These are phyloP conservation scores for Aspergillus nidulans DNA, from an alignment of 495 filamentous ascomycete species.

Conservation along the genomic window DNA sequence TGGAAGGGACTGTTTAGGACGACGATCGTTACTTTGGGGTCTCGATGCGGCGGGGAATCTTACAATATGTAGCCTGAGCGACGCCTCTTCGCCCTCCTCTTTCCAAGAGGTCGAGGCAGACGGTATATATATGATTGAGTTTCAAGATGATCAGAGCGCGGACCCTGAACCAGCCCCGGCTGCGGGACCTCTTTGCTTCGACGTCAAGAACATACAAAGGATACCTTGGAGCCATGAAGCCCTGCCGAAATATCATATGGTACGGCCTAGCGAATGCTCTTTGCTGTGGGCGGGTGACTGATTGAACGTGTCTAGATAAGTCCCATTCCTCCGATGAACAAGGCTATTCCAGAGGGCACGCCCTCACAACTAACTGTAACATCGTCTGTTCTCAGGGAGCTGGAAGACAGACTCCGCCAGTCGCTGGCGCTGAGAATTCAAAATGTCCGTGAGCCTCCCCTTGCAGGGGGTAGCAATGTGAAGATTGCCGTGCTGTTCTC, in stretches of 20 bases:
- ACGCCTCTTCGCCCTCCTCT: slow-evolving; percentile 37
- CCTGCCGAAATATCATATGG: slow-evolving; percentile 29
- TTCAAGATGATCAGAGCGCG: slow-evolving; percentile 28
- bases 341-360: slow-evolving; percentile 35
- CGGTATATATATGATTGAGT: slow-evolving; percentile 65
- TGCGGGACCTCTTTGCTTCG: slow-evolving; percentile 1
- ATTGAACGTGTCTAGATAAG: slow-evolving; percentile 38
- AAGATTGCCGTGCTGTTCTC: slow-evolving; percentile 86
- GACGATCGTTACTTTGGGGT: slow-evolving; percentile 70
- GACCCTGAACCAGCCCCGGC: not conserved
- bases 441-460: slow-evolving; percentile 58
- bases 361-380: slow-evolving; percentile 36
- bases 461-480: slow-evolving; percentile 29
- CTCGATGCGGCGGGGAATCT: slow-evolving; percentile 44
- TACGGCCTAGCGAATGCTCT: slow-evolving; percentile 25
- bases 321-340: slow-evolving; percentile 62
- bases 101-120: slow-evolving; percentile 83
- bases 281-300: not conserved
- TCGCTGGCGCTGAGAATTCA: slow-evolving; percentile 63
- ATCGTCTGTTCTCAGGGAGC: slow-evolving; percentile 50
- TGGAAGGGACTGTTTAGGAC: slow-evolving; percentile 79
- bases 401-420: slow-evolving; percentile 55
- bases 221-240: slow-evolving; percentile 26
- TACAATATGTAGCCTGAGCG: slow-evolving; percentile 71
- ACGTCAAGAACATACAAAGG: slow-evolving; percentile 28